Conservation (phyloP, 768 basidiomycete species). For the Lepiota venenata region DNA sequence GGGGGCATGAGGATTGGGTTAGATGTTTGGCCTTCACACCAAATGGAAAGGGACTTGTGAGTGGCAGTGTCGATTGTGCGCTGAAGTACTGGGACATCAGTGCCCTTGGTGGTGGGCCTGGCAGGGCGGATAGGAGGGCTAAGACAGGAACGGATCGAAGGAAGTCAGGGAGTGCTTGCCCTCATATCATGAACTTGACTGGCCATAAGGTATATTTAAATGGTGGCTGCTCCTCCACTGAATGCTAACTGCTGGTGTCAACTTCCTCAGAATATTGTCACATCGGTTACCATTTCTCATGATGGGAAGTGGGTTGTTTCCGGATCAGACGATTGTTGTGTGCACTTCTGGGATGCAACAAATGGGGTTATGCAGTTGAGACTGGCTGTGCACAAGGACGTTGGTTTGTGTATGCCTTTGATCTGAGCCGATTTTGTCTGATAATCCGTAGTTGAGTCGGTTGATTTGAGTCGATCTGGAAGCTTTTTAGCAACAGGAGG, state of each 20-base stretch:
- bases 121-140: not conserved
- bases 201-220: conserved; percentile 68
- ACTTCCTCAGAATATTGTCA: conserved; percentile 40
- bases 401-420: conserved; percentile 11
- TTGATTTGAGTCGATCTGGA: conserved; percentile 29
- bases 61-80: conserved; percentile 83
- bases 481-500: conserved; percentile 30
- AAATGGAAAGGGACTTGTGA: conserved; percentile 85
- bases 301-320: conserved; percentile 82
- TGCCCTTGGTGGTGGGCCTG: conserved; percentile 65
- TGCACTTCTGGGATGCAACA: conserved; percentile 72
- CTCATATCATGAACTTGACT: conserved; percentile 72
- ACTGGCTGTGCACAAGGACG: conserved; percentile 47
- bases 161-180: conserved; percentile 38
- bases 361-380: conserved; percentile 67
- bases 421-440: not conserved
- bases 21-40: conserved; percentile 91
- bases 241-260: conserved; percentile 34
- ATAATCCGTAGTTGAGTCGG: conserved; percentile 23
- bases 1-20: conserved; percentile 76
- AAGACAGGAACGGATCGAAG: conserved; percentile 51
- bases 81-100: conserved; percentile 83
- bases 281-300: conserved; percentile 57
- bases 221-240: conserved; percentile 30
- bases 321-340: conserved; percentile 74